phyloP scores from a whole-genome alignment of 2,329 filamentous ascomycete species.

The Lanzia echinophila region DNA sequence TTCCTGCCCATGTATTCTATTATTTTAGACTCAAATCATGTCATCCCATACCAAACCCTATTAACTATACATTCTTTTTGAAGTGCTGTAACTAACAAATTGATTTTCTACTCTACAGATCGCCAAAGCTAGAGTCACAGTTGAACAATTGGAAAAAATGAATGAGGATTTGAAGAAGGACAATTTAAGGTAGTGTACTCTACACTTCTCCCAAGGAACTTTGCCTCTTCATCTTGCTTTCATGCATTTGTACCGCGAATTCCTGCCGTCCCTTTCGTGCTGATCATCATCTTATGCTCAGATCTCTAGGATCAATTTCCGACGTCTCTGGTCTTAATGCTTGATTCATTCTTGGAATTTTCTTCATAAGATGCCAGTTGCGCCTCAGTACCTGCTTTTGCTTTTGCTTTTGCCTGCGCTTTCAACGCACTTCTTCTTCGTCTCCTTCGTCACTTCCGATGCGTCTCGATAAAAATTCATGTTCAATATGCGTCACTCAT shows the following conservation, averaged over 20 bases:
- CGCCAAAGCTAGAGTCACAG: slow-evolving; percentile 28
- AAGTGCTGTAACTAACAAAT: slow-evolving; percentile 17
- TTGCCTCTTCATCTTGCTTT: neutral
- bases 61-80: too few relatives aligned
- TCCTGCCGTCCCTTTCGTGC: slow-evolving; percentile 8
- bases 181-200: slow-evolving; percentile 38
- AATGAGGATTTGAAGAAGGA: slow-evolving; percentile 49
- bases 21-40: neutral
- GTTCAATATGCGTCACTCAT: too few relatives aligned
- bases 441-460: too few relatives aligned
- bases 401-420: neutral
- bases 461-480: too few relatives aligned
- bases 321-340: slow-evolving; percentile 9
- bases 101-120: slow-evolving; percentile 22
- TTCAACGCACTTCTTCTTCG: neutral
- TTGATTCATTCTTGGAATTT: neutral
- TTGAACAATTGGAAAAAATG: slow-evolving; percentile 40
- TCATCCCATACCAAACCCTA: neutral
- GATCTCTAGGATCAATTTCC: slow-evolving; percentile 12
- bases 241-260: slow-evolving; percentile 1
- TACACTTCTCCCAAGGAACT: neutral
- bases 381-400: neutral
- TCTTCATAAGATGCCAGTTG: too few relatives aligned
- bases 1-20: slow-evolving; percentile 9
- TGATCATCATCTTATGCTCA: slow-evolving; percentile 6